Percentiles rank a stretch among this genome's conserved stretches.
Evolutionary conservation across 306 rosid genomes (phyloP).

Genomic region (Corylus americana): DNA sequence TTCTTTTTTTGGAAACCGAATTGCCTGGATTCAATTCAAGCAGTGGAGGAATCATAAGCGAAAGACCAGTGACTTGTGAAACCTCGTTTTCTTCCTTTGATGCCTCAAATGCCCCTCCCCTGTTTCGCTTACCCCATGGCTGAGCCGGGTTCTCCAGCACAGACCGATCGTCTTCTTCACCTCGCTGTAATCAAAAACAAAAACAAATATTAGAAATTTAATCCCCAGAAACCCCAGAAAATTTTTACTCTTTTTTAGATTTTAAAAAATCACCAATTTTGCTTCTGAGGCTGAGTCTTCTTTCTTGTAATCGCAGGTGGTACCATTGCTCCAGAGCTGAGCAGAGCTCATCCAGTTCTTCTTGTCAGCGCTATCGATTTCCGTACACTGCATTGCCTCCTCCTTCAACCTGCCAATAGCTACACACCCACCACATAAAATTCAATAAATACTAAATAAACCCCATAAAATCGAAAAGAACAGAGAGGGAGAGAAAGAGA

Average conservation of each 20-base stretch:
- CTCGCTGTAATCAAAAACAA: conserved; percentile 36
- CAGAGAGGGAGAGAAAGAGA: not conserved
- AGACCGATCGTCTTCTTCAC: conserved; percentile 50
- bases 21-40: conserved; percentile 43
- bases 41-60: conserved; percentile 53
- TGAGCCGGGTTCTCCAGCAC: conserved; percentile 42
- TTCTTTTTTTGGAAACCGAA: conserved; percentile 25
- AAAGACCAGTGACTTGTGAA: conserved; percentile 53
- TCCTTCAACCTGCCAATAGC: conserved; percentile 67
- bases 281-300: conserved; percentile 23
- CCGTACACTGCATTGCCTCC: conserved; percentile 33
- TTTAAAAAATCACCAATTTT: conserved; percentile 29
- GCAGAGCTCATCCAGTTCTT: conserved; percentile 62
- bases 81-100: conserved; percentile 44
- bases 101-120: conserved; percentile 42
- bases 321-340: conserved; percentile 62
- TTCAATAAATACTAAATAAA: conserved; percentile 1
- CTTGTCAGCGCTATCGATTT: conserved; percentile 41
- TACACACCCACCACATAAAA: conserved; percentile 28
- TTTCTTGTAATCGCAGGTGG: conserved; percentile 29
- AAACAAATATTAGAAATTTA: not conserved
- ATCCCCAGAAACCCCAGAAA: not conserved
- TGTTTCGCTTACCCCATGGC: conserved; percentile 29
- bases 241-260: not conserved
- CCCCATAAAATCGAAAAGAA: not conserved